Conservation (phyloP, 2,329 filamentous ascomycete genomes). For the Neopestalotiopsis sp. region DNA sequence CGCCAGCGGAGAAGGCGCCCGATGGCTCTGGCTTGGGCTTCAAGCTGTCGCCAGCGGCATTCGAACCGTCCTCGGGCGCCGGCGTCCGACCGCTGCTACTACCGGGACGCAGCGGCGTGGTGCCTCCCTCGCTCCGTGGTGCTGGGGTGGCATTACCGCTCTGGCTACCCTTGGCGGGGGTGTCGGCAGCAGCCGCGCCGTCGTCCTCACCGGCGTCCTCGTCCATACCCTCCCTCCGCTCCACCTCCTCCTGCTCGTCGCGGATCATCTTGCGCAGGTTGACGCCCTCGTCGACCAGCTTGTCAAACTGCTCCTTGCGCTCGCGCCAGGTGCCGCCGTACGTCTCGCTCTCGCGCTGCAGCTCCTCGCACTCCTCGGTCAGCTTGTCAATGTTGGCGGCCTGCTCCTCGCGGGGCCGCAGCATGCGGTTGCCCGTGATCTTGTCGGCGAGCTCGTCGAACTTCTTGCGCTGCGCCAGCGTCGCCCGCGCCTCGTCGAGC, state of each 20-base stretch:
- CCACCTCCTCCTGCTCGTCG: constrained; percentile 94
- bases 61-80: constrained; percentile 38
- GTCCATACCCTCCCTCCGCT: constrained; percentile 82
- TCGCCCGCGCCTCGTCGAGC: constrained; percentile 76
- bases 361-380: constrained; percentile 84
- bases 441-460: constrained; percentile 89
- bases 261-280: constrained; percentile 83
- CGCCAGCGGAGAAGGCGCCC: constrained; percentile 41
- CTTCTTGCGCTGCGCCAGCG: constrained; percentile 77
- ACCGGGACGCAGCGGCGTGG: constrained; percentile 47
- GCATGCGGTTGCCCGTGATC: constrained; percentile 79
- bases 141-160: constrained; percentile 57
- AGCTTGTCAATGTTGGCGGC: constrained; percentile 78
- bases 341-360: constrained; percentile 82
- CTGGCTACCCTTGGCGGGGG: constrained; percentile 51
- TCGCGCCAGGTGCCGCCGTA: constrained; percentile 86
- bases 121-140: constrained; percentile 33
- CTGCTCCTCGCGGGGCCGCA: constrained; percentile 86
- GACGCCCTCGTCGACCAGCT: constrained; percentile 91
- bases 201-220: constrained; percentile 53
- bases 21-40: constrained; percentile 37
- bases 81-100: constrained; percentile 39
- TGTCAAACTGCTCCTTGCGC: constrained; percentile 82
- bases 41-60: constrained; percentile 34
- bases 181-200: constrained; percentile 43